Conservation (phyloP, 371 early-diverging fungal species). For the Blastocladiella emersonii region DNA sequence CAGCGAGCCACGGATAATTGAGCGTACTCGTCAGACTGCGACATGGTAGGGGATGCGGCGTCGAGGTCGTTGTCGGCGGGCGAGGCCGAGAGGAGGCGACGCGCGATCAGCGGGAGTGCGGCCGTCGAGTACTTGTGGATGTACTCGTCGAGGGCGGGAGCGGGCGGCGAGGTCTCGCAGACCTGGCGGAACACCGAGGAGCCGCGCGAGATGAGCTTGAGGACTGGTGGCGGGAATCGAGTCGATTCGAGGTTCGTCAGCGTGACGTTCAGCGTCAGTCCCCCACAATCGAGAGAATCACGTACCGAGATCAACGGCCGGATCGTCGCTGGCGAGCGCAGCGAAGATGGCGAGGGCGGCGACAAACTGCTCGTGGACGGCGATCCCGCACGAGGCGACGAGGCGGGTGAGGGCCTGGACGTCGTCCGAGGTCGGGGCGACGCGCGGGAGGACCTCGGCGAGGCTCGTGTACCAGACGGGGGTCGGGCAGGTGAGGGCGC, state of each 20-base stretch:
- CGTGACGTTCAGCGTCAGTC: background rate
- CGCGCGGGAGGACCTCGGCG: background rate
- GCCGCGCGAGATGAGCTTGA: background rate
- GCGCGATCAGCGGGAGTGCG: background rate
- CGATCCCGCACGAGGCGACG: background rate
- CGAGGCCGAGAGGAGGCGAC: background rate
- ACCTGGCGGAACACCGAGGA: background rate
- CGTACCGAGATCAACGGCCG: background rate
- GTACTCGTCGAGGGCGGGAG: background rate
- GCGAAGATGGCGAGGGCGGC: background rate
- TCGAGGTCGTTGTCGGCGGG: no score
- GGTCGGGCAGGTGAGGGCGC: background rate
- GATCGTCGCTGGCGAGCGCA: background rate
- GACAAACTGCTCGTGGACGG: background rate
- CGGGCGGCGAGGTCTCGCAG: background rate
- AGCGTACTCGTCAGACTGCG: background rate
- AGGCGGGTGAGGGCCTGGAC: background rate
- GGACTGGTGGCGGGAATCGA: background rate
- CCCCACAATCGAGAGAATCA: background rate
- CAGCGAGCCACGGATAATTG: background rate
- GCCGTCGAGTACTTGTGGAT: background rate
- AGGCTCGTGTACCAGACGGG: background rate
- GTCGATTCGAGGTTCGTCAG: background rate
- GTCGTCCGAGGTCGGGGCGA: background rate
- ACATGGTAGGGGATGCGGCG: background rate